Conservation (phyloP, 768 basidiomycete genomes). For the Termitomyces sp. region DNA sequence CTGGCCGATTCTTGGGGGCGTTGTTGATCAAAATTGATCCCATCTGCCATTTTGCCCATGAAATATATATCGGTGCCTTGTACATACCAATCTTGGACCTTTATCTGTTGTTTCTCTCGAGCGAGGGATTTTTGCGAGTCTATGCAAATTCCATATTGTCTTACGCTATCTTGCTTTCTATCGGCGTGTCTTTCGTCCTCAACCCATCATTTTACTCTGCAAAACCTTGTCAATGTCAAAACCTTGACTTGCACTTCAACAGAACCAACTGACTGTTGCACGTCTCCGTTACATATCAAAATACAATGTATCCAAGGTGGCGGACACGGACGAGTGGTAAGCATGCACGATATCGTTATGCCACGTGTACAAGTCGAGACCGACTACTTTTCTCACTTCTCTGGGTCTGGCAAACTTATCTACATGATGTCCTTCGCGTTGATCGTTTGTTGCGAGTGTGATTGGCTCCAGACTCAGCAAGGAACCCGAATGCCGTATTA, state of each 20-base stretch:
- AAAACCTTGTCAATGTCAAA: background rate
- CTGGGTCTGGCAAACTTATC: background rate
- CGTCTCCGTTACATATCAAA: background rate
- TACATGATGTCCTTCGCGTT: background rate
- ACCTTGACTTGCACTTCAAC: background rate
- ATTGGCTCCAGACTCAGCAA: too few species aligned
- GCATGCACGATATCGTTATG: background rate
- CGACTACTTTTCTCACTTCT: background rate
- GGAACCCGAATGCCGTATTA: too few species aligned
- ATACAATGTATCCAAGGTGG: background rate
- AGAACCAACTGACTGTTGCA: background rate
- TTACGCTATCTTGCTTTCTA: background rate
- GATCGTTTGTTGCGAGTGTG: background rate
- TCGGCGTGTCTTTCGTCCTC: background rate
- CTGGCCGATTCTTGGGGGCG: background rate
- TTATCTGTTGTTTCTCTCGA: background rate
- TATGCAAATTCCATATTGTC: background rate
- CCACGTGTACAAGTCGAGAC: background rate
- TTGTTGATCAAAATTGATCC: constrained; percentile 7
- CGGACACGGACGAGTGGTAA: background rate
- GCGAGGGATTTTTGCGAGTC: background rate
- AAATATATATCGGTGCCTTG: background rate
- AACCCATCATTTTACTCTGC: background rate
- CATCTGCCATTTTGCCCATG: background rate
- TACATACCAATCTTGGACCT: background rate